Base-by-base conservation (phyloP, 495 filamentous ascomycete genomes). In the Penicillium nucicola region DNA sequence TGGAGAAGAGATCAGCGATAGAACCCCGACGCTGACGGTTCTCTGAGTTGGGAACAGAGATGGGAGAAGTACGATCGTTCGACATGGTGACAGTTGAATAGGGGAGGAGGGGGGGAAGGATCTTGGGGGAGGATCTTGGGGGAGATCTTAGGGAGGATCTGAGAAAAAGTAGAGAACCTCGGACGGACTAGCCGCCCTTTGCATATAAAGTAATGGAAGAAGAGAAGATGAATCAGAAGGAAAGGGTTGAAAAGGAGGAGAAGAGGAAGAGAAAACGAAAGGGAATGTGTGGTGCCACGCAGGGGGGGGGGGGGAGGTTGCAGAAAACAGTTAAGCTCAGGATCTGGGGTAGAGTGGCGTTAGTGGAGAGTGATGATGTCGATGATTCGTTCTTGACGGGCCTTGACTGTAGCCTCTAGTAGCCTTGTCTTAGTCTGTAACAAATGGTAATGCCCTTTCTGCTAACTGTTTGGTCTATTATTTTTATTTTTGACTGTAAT, bases 1-100 rank as follows among this genome's bases (percentile, higher is more conserved):
- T 75, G 40, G 69, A 68, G 50, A 78, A 74, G 40, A 79, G 61
- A 30, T 78, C 76, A 42, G 76, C 72, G 45, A 82, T 65, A 30
- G 78, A 82, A 15, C 70, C 64, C 23, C 77, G 78, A 42, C 78
- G 69, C 30, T 54, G 70, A 37, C 63, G 75, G 34, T 70, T 48
- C 17, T 67, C 65, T 6, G 75, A 44, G 9, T 68, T 60, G 10
- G 71, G 68, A 37, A 75, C 68, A 22, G 72, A 74, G 36, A 77
- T 77, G 12, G 77, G 76, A 19, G 75, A 67, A 48, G 75, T 70
- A 36, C 71, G 75, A 56, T 74, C 73, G 63, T 71, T 68, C 22
- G 77, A 75, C 77, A 81, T 81, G 60, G 31, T 67, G 37, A 47
- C 32, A 8, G 19, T 3, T 30, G 42, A 36, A 31, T 45, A 31